Evolutionary conservation across 768 basidiomycete genomes (phyloP), one percentile per base, ranked within the genome.

Genomic region (Steccherinum ochraceum): DNA sequence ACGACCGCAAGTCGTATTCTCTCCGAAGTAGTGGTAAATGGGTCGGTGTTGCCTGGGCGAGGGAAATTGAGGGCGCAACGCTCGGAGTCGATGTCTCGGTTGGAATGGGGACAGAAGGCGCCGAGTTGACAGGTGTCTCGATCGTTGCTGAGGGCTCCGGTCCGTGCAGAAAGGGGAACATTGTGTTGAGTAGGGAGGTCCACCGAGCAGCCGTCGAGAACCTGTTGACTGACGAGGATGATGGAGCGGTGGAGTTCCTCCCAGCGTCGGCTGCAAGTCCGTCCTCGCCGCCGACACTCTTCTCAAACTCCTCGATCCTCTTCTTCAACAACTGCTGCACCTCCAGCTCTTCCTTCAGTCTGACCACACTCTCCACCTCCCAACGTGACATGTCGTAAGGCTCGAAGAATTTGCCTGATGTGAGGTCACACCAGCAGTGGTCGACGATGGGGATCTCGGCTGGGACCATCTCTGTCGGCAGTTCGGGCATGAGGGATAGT

Each of bases 361-460:
- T 73, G 51, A 77, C 68, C 12, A 91, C 73, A 58, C 85, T 88
- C 51, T 75, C 64, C 55, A 67, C 65, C 61, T 92, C 89, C 89
- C 89, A 93, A 44, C 73, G 74, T 25, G 85, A 79, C 44, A 83
- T 71, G 55, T 91, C 84, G 67, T 83, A 90, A 5, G 88, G 84
- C 55, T 86, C 81, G 58, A 92, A 93, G 52, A 89, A 70, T 12
- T 76, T 74, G 16, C 73, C 49, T 18, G 81, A 78, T 10, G 41
- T 23, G 53, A 90, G 70, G 59, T 92, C 89, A 57, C 89, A 92
- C 90, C 90, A 93, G 61, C 90, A 93, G 43, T 89, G 80, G 58
- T 92, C 90, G 3, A 77, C 73, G 2, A 87, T 74, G 23, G 78
- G 80, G 45, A 92, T 80, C 43, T 79, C 74, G 1, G 74, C 66